phyloP scores from a whole-genome alignment of 495 filamentous ascomycete genomes.

The Cetradonia linearis region DNA sequence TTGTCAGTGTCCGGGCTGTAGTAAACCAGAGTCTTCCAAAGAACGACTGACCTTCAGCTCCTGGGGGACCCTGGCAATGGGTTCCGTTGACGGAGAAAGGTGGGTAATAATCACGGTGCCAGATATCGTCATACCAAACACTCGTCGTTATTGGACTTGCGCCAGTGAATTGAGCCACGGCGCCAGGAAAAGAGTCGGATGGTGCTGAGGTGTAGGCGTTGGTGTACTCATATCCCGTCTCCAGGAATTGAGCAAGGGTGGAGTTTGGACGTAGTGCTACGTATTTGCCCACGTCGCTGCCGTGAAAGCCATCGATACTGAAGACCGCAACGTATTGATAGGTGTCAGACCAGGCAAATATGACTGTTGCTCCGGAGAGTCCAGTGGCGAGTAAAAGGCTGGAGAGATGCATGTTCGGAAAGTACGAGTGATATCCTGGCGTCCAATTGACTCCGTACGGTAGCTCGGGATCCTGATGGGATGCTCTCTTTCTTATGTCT shows the following conservation, averaged over 20 bases:
- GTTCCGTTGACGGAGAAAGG: conserved; percentile 17
- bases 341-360: not conserved
- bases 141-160: conserved; percentile 29
- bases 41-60: conserved; percentile 25
- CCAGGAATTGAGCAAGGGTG: conserved; percentile 25
- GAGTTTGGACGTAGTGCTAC: conserved; percentile 25
- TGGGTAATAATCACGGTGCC: conserved; percentile 27
- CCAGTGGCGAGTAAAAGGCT: not conserved
- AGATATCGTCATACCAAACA: conserved; percentile 34
- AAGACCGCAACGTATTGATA: conserved; percentile 29
- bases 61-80: conserved; percentile 27
- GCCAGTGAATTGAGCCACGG: conserved; percentile 26
- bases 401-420: not conserved
- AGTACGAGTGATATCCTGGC: not conserved
- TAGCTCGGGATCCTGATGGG: not conserved
- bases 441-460: not conserved
- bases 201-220: conserved; percentile 28
- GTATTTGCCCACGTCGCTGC: conserved; percentile 27
- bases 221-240: conserved; percentile 28
- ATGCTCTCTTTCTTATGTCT: not conserved
- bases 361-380: not conserved
- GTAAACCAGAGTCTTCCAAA: not conserved
- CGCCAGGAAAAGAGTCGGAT: conserved; percentile 32
- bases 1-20: not conserved
- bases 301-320: conserved; percentile 26